Evolutionary conservation across 139 green algal genomes (phyloP).

Genomic region (Mesotaenium endlicherianum): DNA sequence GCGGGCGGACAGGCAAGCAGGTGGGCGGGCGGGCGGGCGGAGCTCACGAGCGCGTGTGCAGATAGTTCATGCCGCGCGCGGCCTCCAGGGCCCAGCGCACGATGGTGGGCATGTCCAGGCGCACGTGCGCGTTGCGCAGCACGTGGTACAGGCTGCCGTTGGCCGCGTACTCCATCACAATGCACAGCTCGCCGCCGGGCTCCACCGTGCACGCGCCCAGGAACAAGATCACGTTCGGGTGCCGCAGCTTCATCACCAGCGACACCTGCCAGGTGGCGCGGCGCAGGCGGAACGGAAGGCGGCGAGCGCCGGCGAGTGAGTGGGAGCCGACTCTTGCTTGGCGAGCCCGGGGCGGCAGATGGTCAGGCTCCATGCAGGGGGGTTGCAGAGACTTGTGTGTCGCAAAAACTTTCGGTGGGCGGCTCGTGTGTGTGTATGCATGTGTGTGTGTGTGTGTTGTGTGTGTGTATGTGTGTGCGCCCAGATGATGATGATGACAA

Average conservation of each 20-base stretch:
- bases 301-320: too few species aligned
- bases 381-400: too few species aligned
- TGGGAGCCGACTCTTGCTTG: too few species aligned
- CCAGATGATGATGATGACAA: too few species aligned
- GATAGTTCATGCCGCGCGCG: conserved; percentile 61
- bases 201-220: conserved; percentile 42
- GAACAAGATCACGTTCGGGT: conserved; percentile 55
- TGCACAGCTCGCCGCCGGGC: conserved; percentile 4
- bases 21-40: neutral
- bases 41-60: conserved; percentile 68
- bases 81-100: conserved; percentile 44
- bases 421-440: too few species aligned
- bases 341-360: too few species aligned
- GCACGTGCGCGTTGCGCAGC: neutral
- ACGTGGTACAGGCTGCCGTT: conserved; percentile 30
- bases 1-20: neutral
- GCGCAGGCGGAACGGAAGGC: neutral
- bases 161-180: conserved; percentile 46
- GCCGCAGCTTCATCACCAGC: conserved; percentile 41
- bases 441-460: too few species aligned
- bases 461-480: too few species aligned
- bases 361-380: too few species aligned
- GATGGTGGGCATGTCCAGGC: neutral
- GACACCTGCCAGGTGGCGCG: neutral
- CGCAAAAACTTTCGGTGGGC: too few species aligned